Conservation (phyloP, 202 grass and related monocot genomes). For the Bolboschoenoplectus hybrid region DNA sequence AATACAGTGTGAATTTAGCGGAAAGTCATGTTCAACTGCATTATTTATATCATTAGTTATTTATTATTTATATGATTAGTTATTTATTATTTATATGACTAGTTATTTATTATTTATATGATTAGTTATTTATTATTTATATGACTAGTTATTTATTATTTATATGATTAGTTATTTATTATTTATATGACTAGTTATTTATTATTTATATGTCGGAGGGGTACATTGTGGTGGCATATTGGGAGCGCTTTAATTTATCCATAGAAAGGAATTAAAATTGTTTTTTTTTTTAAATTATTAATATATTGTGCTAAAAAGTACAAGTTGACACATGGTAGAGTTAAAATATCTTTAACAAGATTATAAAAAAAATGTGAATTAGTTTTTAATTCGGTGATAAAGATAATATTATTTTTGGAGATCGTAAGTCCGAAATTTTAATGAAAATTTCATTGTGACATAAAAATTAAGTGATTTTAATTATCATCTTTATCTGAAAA, state of each 20-base stretch:
- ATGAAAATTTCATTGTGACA: no score
- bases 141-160: neutral
- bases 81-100: neutral
- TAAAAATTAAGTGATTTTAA: no score
- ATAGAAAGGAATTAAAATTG: neutral
- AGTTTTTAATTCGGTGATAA: no score
- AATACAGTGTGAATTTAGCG: neutral
- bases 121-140: neutral
- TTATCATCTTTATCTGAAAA: no score
- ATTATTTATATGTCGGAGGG: neutral
- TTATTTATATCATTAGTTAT: neutral
- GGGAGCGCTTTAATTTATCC: neutral
- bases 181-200: no score
- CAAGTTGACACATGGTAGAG: neutral
- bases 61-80: neutral
- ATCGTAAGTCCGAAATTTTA: no score
- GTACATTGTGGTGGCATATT: slow-evolving; percentile 15
- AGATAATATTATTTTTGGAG: no score
- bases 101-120: neutral
- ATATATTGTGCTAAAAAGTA: neutral
- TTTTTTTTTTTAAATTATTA: neutral
- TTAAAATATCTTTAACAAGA: neutral
- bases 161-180: neutral
- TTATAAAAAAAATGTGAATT: no score
- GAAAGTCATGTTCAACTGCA: neutral